A percentile compares a stretch with the other conserved stretches of the same genome.
Evolutionary conservation across 225 moss, liverwort and hornwort species (phyloP).

Genomic region (Bryum argenteum): DNA sequence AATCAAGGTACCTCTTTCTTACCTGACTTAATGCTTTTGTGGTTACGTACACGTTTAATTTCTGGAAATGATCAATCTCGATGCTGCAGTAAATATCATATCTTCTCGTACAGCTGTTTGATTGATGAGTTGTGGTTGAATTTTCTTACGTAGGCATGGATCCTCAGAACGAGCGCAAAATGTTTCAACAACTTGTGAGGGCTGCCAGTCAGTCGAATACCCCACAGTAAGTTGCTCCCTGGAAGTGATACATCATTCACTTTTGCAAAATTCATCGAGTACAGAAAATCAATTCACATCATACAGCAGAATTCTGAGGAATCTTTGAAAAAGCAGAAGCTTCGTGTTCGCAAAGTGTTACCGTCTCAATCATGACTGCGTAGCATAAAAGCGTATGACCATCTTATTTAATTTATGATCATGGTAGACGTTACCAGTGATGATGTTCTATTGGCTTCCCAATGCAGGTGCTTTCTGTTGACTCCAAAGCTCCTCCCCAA

Average conservation of each 20-base stretch:
- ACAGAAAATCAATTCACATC: not conserved
- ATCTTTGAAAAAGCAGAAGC: not conserved
- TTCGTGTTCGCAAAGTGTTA: not conserved
- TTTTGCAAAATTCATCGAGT: too few relatives aligned
- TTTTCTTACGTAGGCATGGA: slow-evolving; percentile 80
- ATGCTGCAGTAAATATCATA: too few relatives aligned
- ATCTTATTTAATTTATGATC: not conserved
- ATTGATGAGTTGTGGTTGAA: not conserved
- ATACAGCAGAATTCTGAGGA: not conserved
- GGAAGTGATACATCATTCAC: not conserved
- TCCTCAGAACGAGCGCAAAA: slow-evolving; percentile 93
- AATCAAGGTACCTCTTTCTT: slow-evolving; percentile 72
- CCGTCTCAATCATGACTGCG: not conserved
- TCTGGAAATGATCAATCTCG: slow-evolving; percentile 6
- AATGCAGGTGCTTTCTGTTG: slow-evolving; percentile 83
- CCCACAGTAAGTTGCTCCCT: slow-evolving; percentile 70
- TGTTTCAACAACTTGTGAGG: slow-evolving; percentile 98
- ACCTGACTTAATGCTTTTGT: too few relatives aligned
- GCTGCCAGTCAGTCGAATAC: slow-evolving; percentile 94
- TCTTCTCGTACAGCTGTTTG: too few relatives aligned
- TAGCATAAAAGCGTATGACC: slow-evolving; percentile 1
- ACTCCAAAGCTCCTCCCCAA: slow-evolving; percentile 67
- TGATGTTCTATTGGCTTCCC: slow-evolving; percentile 11
- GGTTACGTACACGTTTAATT: not conserved
- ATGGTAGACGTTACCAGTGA: not conserved